phyloP scores from a whole-genome alignment of 2,329 filamentous ascomycete species.

The Apiospora arundinis region DNA sequence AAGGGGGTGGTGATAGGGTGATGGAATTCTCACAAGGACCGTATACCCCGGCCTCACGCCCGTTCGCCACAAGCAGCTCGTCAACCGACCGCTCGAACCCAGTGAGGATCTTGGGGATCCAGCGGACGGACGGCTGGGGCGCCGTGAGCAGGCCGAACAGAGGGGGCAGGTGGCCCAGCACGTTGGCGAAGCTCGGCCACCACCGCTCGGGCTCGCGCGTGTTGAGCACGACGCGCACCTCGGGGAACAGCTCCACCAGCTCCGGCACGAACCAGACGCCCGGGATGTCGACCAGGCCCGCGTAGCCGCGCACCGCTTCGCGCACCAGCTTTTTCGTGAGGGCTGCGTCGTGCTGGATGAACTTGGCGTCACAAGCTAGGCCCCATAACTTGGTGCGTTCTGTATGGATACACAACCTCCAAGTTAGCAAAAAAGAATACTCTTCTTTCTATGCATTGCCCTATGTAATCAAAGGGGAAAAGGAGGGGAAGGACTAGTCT shows the following conservation, averaged over 20 bases:
- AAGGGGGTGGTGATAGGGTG: background rate
- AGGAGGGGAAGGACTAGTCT: background rate
- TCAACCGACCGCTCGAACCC: conserved; percentile 7
- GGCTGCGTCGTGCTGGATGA: background rate
- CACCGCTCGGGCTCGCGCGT: conserved; percentile 33
- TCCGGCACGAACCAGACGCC: conserved; percentile 22
- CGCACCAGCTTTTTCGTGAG: conserved; percentile 16
- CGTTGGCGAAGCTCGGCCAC: conserved; percentile 31
- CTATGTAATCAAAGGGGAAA: background rate
- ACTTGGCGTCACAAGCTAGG: conserved; percentile 20
- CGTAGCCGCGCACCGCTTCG: conserved; percentile 19
- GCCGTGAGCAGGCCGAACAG: conserved; percentile 4
- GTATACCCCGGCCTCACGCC: background rate
- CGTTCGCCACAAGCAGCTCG: background rate
- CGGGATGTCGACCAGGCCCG: conserved; percentile 21
- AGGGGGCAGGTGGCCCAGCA: conserved; percentile 18
- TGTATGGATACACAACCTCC: background rate
- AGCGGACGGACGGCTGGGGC: background rate
- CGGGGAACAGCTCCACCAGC: conserved; percentile 33
- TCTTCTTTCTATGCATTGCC: background rate
- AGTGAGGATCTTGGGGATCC: background rate
- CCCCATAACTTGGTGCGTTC: conserved; percentile 5
- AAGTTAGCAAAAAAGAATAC: background rate
- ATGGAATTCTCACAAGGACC: background rate
- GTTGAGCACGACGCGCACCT: conserved; percentile 33